Conservation (phyloP, 2,329 filamentous ascomycete species). For the Scedosporium dehoogii region DNA sequence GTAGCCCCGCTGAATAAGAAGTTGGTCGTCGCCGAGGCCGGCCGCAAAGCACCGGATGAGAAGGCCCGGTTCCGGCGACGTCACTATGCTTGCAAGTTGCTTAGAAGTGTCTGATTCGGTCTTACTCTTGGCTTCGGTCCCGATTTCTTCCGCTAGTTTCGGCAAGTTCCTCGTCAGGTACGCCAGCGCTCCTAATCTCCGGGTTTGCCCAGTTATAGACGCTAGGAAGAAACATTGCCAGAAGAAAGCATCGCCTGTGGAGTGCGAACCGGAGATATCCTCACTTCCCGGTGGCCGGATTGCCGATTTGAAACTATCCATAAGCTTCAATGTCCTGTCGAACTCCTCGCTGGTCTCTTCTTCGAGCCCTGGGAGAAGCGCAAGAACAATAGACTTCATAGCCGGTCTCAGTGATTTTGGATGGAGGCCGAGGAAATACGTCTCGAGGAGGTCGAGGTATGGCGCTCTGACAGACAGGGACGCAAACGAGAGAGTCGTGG, state of each 20-base stretch:
- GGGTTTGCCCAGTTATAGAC: conserved; percentile 77
- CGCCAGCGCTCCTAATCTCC: conserved; percentile 77
- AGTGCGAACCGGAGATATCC: conserved; percentile 40
- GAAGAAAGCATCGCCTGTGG: conserved; percentile 72
- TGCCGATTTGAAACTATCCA: conserved; percentile 66
- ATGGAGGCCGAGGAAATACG: conserved; percentile 64
- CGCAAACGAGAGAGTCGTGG: conserved; percentile 84
- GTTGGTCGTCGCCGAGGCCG: conserved; percentile 75
- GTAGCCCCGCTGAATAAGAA: conserved; percentile 89
- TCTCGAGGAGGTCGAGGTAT: conserved; percentile 77
- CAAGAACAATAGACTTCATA: conserved; percentile 79
- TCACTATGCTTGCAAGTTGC: conserved; percentile 55
- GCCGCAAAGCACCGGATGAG: conserved; percentile 86
- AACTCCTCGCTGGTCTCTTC: conserved; percentile 98
- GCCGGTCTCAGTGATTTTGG: conserved; percentile 68
- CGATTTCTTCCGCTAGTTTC: conserved; percentile 39
- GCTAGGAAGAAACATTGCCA: conserved; percentile 98
- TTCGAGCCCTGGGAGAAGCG: conserved; percentile 83
- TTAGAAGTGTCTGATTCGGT: conserved; percentile 29
- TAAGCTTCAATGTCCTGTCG: conserved; percentile 68
- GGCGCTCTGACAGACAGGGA: conserved; percentile 82
- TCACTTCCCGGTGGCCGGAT: conserved; percentile 44
- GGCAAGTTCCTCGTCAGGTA: conserved; percentile 76
- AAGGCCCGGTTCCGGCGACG: conserved; percentile 82
- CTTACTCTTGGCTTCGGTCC: conserved; percentile 19